Evolutionary conservation across 371 early-diverging fungal genomes (phyloP), one percentile per base, ranked within the genome.

Genomic region (Dentiscutata heterogama): DNA sequence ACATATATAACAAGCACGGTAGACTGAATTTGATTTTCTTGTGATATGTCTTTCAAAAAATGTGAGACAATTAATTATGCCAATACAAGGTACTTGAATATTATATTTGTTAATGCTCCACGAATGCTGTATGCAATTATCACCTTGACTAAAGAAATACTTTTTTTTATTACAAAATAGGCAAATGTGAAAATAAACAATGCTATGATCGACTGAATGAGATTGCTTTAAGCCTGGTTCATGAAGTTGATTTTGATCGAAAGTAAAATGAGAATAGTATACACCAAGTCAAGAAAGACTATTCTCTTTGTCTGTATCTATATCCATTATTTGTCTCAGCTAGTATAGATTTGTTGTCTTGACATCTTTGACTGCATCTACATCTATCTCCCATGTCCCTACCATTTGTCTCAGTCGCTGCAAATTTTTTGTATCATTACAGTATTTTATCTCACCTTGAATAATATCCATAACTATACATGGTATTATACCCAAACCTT

Each of bases 71-170:
- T 3, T 35, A 46, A 29, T 1, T 31, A n/a, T 5, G 2, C 76
- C 46, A 75, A 29, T 56, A 16, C 76, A 75, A 27, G 76, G 42
- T 8, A 75, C 61, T 60, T 75, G 76, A 0, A 75, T 60, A n/a
- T 39, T 75, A n/a, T 42, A 2, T 14, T 58, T 25, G 7, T 35
- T 58, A 4, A 75, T 16, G 13, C 58, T 22, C 76, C 60, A 75
- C 29, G 75, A 39, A 39, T 75, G 75, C 46, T 14, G 16, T 10
- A 0, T 25, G 1, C 71, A 71, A 13, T 25, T 16, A 10, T 3
- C 27, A 25, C 22, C 51, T 50, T 7, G 22, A 5, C 25, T 46
- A 71, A 71, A 71, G 16, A 50, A 71, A 71, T 13, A 25, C 3
- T 46, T 22, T 46, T 71, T 31, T 7, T 6, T 67, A 6, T 67